phyloP scores from a whole-genome alignment of 257 asterid genomes.

The Solanum bulbocastanum region DNA sequence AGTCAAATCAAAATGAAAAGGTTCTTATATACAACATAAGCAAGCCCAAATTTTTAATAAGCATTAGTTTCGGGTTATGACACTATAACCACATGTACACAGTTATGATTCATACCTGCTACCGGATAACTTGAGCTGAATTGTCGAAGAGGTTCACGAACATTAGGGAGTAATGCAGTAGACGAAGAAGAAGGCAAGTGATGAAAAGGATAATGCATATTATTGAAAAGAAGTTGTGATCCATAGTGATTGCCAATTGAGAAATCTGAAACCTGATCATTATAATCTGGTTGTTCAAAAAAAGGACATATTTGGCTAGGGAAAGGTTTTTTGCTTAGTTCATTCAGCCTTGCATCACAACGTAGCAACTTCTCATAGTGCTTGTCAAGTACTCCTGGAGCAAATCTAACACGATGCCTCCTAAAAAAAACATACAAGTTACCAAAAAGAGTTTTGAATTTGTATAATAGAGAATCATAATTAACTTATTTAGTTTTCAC shows the following conservation, averaged over 20 bases:
- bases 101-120: slow-evolving; percentile 17
- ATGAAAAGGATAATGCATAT: background rate
- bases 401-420: slow-evolving; percentile 41
- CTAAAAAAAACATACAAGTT: slow-evolving; percentile 11
- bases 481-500: slow-evolving; percentile 10
- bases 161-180: background rate
- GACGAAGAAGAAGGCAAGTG: background rate
- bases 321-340: slow-evolving; percentile 31
- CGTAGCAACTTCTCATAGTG: slow-evolving; percentile 45
- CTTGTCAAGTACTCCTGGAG: slow-evolving; percentile 38
- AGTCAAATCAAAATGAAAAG: background rate
- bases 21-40: background rate
- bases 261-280: slow-evolving; percentile 1
- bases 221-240: background rate
- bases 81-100: no score
- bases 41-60: background rate
- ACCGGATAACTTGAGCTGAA: slow-evolving; percentile 6
- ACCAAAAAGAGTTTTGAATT: background rate
- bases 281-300: slow-evolving; percentile 16
- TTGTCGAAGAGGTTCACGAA: background rate
- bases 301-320: slow-evolving; percentile 29
- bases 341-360: slow-evolving; percentile 18
- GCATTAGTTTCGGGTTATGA: background rate
- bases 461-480: background rate
- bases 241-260: slow-evolving; percentile 8